Conservation (phyloP, 1,284 basidiomycete species). For the Leccinum cinnamomeum region DNA sequence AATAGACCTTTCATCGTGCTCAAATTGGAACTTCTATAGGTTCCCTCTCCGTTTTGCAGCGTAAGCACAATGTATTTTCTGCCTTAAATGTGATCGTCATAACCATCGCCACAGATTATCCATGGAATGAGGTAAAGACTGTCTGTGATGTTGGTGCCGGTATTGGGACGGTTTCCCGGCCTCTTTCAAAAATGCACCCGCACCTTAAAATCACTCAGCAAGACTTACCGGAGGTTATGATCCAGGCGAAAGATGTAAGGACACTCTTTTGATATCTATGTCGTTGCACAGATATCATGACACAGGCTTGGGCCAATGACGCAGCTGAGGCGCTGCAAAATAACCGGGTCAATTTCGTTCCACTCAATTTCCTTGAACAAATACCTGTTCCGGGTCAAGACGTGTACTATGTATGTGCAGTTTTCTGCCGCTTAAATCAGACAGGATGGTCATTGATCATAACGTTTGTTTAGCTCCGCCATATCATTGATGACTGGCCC, state of each 20-base stretch:
- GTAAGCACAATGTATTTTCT: slow-evolving; percentile 14
- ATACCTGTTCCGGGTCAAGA: slow-evolving; percentile 42
- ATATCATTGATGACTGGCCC: slow-evolving; percentile 31
- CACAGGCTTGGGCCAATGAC: slow-evolving; percentile 38
- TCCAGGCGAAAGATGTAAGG: slow-evolving; percentile 33
- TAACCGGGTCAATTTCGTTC: slow-evolving; percentile 38
- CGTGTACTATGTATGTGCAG: slow-evolving; percentile 43
- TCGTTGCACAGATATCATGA: not conserved
- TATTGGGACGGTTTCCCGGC: slow-evolving; percentile 44
- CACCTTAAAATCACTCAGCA: slow-evolving; percentile 46
- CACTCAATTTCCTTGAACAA: slow-evolving; percentile 48
- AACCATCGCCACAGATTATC: slow-evolving; percentile 33
- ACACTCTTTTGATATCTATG: not conserved
- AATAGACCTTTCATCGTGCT: slow-evolving; percentile 23
- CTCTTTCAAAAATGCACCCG: slow-evolving; percentile 41
- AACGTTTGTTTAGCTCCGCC: slow-evolving; percentile 20
- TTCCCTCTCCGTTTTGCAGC: slow-evolving; percentile 25
- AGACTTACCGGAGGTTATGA: slow-evolving; percentile 42
- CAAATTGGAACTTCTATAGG: slow-evolving; percentile 29
- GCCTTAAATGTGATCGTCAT: not conserved
- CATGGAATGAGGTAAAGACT: slow-evolving; percentile 43
- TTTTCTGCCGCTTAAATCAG: not conserved
- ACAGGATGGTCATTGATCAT: not conserved
- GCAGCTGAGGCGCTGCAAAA: slow-evolving; percentile 37
- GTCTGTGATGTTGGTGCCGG: slow-evolving; percentile 53